These are phyloP conservation scores for Pleurotus ostreatus DNA, from an alignment of 768 basidiomycete genomes.

Conservation along the genomic window DNA sequence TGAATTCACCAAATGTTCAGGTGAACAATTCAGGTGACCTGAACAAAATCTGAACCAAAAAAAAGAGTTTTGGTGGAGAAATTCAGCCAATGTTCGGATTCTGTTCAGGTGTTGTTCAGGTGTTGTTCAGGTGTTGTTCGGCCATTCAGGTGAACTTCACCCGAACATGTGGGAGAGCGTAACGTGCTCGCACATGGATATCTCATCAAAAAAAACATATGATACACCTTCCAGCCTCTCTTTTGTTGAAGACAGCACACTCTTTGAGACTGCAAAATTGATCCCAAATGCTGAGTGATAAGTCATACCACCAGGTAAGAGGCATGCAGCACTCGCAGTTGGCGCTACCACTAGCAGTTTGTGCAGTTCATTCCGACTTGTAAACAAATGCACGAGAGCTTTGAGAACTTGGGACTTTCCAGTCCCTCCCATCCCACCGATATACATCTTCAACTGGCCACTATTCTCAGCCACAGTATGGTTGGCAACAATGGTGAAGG, in stretches of 20 bases:
- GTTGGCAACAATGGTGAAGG: slow-evolving; percentile 16
- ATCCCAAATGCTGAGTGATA: slow-evolving; percentile 21
- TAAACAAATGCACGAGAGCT: slow-evolving; percentile 14
- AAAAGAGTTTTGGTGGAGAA: too few species aligned
- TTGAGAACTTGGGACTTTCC: slow-evolving; percentile 21
- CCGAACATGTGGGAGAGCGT: too few species aligned
- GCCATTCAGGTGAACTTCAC: too few species aligned
- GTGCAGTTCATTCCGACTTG: slow-evolving; percentile 5
- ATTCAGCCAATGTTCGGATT: too few species aligned
- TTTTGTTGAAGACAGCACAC: background rate
- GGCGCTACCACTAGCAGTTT: slow-evolving; percentile 16
- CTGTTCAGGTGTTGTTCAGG: too few species aligned
- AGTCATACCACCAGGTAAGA: slow-evolving; percentile 18
- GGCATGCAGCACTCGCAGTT: slow-evolving; percentile 17
- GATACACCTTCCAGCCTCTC: slow-evolving; percentile 21
- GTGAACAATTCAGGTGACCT: too few species aligned
- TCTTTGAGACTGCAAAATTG: background rate
- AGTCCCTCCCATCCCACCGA: slow-evolving; percentile 24
- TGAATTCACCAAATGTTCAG: too few species aligned
- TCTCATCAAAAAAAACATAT: slow-evolving; percentile 37
- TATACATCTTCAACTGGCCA: slow-evolving; percentile 19
- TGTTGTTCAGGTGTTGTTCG: too few species aligned
- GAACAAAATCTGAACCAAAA: too few species aligned
- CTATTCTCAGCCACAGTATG: slow-evolving; percentile 11
- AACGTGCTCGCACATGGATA: slow-evolving; percentile 29